Evolutionary conservation across 306 rosid species (phyloP), one percentile per base, ranked within the genome.

Genomic region (Spatholobus suberectus): DNA sequence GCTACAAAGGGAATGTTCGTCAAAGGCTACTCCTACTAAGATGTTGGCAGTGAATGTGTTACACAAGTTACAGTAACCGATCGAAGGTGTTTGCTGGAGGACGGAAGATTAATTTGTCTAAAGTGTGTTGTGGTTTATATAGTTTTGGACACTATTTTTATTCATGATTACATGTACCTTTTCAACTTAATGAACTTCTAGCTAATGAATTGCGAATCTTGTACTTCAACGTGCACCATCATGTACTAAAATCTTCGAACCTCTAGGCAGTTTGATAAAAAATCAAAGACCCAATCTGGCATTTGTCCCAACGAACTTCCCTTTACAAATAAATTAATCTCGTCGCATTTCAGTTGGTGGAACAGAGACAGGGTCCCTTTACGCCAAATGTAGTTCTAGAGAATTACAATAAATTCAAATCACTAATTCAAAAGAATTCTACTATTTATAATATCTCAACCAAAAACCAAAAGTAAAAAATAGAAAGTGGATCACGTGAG

Each of bases 11-110:
- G 74, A 27, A 35, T 93, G 97, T 93, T 89, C n/a, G 96, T 88
- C 86, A 93, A 95, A 92, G 93, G 92, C 68, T 95, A 95, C 85
- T 81, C 84, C 27, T 95, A 95, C 87, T 95, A 87, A 89, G 87
- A 58, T 68, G 61, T 76, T 83, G 11, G 59, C 38, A 78, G 84
- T 29, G 90, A 84, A n/a, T 72, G 52, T 71, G 34, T 67, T 79
- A 23, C 37, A 76, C 82, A 62, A 59, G 86, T 14, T 70, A 71
- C 46, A 73, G 76, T 38, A 35, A 83, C 58, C 27, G n/a, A 83
- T 52, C 27, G n/a, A 17, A 52, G 66, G 61, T 69, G 79, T 72
- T 66, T 80, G 70, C 46, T 75, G 76, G 80, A 51, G 72, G 61
- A 84, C 62, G 44, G 58, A 74, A 89, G 81, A 78, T 58, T 80